A percentile compares a stretch with the other conserved stretches of the same genome.
These are phyloP conservation scores for Codiaeum variegatum DNA, from an alignment of 441 rosid genomes.

Conservation along the genomic window DNA sequence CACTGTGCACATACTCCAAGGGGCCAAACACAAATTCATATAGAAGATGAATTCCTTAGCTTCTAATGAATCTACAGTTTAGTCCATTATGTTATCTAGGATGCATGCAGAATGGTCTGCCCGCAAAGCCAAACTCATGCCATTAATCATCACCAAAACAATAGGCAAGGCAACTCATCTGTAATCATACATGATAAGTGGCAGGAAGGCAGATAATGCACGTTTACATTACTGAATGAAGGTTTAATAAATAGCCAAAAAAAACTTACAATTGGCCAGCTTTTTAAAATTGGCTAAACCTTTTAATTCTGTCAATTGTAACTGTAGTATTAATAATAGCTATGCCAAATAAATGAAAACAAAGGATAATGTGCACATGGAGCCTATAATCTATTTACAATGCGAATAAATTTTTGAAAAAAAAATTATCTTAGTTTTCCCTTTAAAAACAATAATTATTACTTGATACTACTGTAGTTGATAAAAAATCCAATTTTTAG, in stretches of 20 bases:
- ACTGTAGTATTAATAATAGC: background rate
- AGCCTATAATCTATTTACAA: background rate
- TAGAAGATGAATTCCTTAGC: no score
- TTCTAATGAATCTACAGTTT: no score
- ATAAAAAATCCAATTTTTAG: background rate
- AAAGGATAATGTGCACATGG: background rate
- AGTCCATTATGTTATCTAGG: no score
- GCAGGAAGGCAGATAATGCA: background rate
- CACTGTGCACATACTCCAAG: no score
- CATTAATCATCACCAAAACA: no score
- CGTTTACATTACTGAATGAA: background rate
- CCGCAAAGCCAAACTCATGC: no score
- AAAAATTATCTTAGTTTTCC: background rate
- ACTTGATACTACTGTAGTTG: background rate
- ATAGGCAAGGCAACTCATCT: background rate
- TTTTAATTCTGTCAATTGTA: no score
- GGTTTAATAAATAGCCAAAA: background rate
- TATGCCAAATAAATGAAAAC: background rate
- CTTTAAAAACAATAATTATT: background rate
- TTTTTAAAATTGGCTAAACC: background rate
- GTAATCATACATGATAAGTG: background rate
- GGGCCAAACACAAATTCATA: no score
- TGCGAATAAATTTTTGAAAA: background rate
- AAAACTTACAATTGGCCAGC: background rate
- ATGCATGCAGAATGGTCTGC: no score